Conservation (phyloP, 2,329 filamentous ascomycete species). For the Aspergillus calidoustus region DNA sequence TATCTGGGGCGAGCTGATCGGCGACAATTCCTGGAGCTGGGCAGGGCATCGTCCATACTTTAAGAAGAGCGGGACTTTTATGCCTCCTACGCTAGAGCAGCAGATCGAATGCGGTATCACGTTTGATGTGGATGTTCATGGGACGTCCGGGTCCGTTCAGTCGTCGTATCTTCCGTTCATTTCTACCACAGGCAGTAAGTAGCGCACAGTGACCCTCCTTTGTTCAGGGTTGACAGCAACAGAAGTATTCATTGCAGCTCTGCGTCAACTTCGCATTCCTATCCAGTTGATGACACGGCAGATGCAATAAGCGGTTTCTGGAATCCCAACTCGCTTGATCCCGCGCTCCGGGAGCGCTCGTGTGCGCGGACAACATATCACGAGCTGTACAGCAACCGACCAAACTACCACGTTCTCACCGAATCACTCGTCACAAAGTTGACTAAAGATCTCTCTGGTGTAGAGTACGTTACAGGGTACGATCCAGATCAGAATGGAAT, state of each 20-base stretch:
- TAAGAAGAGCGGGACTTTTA: slow-evolving; percentile 9
- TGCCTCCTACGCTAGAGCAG: background rate
- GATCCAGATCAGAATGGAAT: background rate
- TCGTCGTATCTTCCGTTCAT: slow-evolving; percentile 4
- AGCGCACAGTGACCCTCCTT: background rate
- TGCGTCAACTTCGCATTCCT: slow-evolving; percentile 7
- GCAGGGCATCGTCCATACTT: slow-evolving; percentile 7
- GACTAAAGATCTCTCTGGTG: background rate
- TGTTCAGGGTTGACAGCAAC: background rate
- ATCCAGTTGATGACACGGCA: slow-evolving; percentile 2
- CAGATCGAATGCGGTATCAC: slow-evolving; percentile 5
- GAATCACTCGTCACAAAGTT: slow-evolving; percentile 2
- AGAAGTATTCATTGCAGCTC: background rate
- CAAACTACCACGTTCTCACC: slow-evolving; percentile 5
- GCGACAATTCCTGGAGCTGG: slow-evolving; percentile 2
- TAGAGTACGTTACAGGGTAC: slow-evolving; percentile 5
- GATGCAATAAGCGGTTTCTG: slow-evolving; percentile 3
- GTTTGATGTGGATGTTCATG: background rate
- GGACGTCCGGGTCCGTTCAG: background rate
- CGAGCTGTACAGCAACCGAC: background rate
- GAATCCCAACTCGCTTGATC: slow-evolving; percentile 5
- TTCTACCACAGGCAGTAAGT: slow-evolving; percentile 2
- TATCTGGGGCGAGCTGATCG: slow-evolving; percentile 9
- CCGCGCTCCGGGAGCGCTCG: background rate
- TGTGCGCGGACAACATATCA: slow-evolving; percentile 8